A percentile compares a stretch with the other conserved stretches of the same genome.
phyloP scores from a whole-genome alignment of 805 yeast genomes.

The Metschnikowia gelsemii region DNA sequence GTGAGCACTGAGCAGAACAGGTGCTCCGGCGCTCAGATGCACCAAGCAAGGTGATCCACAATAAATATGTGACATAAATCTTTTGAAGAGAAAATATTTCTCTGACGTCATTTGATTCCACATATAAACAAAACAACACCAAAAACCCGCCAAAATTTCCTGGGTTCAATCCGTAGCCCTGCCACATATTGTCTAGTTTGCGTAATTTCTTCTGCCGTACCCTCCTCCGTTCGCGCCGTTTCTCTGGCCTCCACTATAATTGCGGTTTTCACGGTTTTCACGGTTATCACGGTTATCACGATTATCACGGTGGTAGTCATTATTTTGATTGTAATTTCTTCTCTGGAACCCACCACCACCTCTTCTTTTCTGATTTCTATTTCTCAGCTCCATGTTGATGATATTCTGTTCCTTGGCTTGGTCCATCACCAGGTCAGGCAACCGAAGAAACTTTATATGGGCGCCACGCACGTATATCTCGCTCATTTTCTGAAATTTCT shows the following conservation, averaged over 20 bases:
- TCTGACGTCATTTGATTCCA: too few species aligned
- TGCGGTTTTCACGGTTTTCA: constrained; percentile 10
- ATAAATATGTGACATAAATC: too few species aligned
- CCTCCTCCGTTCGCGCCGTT: constrained; percentile 20
- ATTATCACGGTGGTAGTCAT: constrained; percentile 29
- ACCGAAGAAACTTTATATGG: constrained; percentile 73
- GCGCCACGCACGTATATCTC: constrained; percentile 84
- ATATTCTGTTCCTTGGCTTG: constrained; percentile 66
- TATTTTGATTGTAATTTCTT: constrained; percentile 13
- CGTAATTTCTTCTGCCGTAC: constrained; percentile 15
- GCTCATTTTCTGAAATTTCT: constrained; percentile 57
- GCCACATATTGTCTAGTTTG: constrained; percentile 7
- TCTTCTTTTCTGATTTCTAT: constrained; percentile 44
- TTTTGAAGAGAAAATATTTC: too few species aligned
- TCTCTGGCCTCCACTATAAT: constrained; percentile 13
- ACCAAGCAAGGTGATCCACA: too few species aligned
- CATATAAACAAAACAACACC: neutral
- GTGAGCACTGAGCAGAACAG: neutral
- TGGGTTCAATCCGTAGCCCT: too few species aligned
- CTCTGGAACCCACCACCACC: constrained; percentile 36
- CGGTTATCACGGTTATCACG: constrained; percentile 23
- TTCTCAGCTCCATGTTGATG: constrained; percentile 50
- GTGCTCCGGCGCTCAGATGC: too few species aligned
- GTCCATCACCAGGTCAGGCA: constrained; percentile 75
- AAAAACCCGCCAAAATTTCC: too few species aligned